Percentiles rank a stretch among this genome's conserved stretches.
phyloP scores from a whole-genome alignment of 768 basidiomycete genomes.

The Leccinum rimulosum region DNA sequence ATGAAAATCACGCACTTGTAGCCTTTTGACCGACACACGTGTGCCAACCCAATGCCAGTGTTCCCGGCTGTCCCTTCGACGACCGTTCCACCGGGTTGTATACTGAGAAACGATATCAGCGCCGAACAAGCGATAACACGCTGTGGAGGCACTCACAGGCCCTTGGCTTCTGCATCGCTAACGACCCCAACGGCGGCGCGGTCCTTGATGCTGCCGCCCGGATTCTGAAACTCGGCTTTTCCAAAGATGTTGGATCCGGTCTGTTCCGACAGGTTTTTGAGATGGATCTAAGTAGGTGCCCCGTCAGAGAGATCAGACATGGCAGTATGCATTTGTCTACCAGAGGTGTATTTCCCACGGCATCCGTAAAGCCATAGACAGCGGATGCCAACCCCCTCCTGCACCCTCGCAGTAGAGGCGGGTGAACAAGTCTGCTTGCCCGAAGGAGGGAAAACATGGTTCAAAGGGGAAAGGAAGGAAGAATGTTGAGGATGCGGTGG shows the following conservation, averaged over 20 bases:
- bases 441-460: constrained; percentile 33
- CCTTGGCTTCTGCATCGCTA: constrained; percentile 80
- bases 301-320: constrained; percentile 1
- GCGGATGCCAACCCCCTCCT: constrained; percentile 40
- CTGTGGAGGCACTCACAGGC: constrained; percentile 53
- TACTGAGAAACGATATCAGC: constrained; percentile 38
- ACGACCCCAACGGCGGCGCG: constrained; percentile 91
- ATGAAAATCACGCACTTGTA: constrained; percentile 99
- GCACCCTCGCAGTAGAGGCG: not conserved
- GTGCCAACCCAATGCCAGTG: constrained; percentile 94
- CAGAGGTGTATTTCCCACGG: constrained; percentile 92
- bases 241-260: constrained; percentile 84
- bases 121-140: not conserved
- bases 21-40: constrained; percentile 88
- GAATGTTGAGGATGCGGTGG: not conserved
- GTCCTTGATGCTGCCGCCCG: constrained; percentile 97
- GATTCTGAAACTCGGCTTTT: constrained; percentile 99
- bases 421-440: constrained; percentile 26
- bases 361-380: constrained; percentile 79
- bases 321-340: constrained; percentile 40
- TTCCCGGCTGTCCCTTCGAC: constrained; percentile 99
- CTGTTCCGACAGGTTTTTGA: constrained; percentile 77
- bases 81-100: constrained; percentile 92
- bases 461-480: constrained; percentile 1
- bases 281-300: constrained; percentile 60